These are phyloP conservation scores for Colletotrichum paranaense DNA, from an alignment of 2,329 filamentous ascomycete species.

Conservation along the genomic window DNA sequence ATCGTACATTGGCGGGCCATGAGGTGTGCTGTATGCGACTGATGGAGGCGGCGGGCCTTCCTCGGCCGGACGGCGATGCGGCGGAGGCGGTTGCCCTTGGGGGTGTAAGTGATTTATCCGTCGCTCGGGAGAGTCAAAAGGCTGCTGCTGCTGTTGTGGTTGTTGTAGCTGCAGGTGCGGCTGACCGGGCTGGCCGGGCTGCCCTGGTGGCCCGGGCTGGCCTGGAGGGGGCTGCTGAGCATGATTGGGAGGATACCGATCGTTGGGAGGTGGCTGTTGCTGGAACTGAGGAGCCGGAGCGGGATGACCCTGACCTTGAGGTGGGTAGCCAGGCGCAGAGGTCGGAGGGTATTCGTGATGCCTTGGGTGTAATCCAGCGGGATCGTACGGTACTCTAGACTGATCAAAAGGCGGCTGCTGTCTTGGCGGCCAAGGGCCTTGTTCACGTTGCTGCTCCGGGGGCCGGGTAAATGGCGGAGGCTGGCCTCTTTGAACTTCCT, in stretches of 20 bases:
- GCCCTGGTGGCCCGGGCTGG: constrained; percentile 40
- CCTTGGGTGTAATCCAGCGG: constrained; percentile 53
- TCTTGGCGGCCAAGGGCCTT: constrained; percentile 44
- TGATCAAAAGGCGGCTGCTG: constrained; percentile 52
- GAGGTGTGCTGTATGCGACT: constrained; percentile 59
- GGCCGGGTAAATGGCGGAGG: constrained; percentile 56
- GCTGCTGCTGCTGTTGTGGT: constrained; percentile 41
- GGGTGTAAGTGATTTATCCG: constrained; percentile 40
- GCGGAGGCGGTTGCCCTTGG: constrained; percentile 48
- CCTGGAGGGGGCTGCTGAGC: constrained; percentile 48
- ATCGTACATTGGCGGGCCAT: constrained; percentile 55
- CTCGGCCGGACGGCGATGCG: constrained; percentile 55
- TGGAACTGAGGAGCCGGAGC: constrained; percentile 38
- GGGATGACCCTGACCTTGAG: constrained; percentile 44
- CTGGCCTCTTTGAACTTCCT: constrained; percentile 44
- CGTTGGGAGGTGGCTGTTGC: constrained; percentile 46
- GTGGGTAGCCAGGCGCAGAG: constrained; percentile 50
- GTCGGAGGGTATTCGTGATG: constrained; percentile 61
- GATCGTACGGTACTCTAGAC: constrained; percentile 54
- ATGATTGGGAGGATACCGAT: constrained; percentile 51
- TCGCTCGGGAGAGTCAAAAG: constrained; percentile 44
- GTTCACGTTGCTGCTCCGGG: constrained; percentile 53
- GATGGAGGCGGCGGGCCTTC: constrained; percentile 63
- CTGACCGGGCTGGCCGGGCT: neutral
- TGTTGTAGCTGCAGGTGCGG: constrained; percentile 31